These are phyloP conservation scores for Aspergillus thermomutatus DNA, from an alignment of 2,329 filamentous ascomycete genomes.

Conservation along the genomic window DNA sequence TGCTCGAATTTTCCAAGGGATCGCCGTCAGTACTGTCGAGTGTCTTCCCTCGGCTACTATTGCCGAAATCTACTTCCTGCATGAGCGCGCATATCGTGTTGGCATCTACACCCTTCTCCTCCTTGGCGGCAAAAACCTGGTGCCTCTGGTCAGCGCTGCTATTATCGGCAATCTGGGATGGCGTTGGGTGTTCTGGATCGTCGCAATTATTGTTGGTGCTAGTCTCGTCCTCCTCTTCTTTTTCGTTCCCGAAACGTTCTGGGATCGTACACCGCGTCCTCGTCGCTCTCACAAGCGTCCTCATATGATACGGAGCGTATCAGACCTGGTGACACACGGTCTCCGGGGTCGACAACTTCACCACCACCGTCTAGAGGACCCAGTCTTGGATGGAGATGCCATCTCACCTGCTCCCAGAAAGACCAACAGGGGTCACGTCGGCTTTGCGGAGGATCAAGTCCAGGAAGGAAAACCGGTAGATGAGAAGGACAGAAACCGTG, in stretches of 20 bases:
- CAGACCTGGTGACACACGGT: conserved; percentile 33
- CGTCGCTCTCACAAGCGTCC: conserved; percentile 41
- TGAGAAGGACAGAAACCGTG: conserved; percentile 16
- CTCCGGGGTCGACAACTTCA: conserved; percentile 34
- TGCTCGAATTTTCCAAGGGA: conserved; percentile 80
- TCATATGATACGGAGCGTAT: conserved; percentile 32
- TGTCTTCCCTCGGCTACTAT: conserved; percentile 91
- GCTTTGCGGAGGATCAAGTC: conserved; percentile 45
- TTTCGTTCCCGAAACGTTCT: conserved; percentile 93
- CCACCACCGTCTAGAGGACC: conserved; percentile 17
- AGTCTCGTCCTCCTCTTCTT: conserved; percentile 73
- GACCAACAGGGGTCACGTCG: conserved; percentile 51
- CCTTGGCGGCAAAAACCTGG: conserved; percentile 84
- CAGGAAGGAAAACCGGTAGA: conserved; percentile 4
- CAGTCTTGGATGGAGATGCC: conserved; percentile 7
- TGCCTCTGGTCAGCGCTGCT: conserved; percentile 80
- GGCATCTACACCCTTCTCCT: conserved; percentile 90
- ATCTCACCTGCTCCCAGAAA: conserved; percentile 18
- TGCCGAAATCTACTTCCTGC: conserved; percentile 93
- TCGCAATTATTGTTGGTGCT: conserved; percentile 74
- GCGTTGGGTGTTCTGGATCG: conserved; percentile 91
- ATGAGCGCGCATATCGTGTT: conserved; percentile 87
- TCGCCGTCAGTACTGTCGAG: conserved; percentile 86
- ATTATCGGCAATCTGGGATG: conserved; percentile 75
- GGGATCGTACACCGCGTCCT: conserved; percentile 73